Evolutionary conservation across 305 asterid genomes (phyloP), one percentile per base, ranked within the genome.

Genomic region (Stenogyne calaminthoides): DNA sequence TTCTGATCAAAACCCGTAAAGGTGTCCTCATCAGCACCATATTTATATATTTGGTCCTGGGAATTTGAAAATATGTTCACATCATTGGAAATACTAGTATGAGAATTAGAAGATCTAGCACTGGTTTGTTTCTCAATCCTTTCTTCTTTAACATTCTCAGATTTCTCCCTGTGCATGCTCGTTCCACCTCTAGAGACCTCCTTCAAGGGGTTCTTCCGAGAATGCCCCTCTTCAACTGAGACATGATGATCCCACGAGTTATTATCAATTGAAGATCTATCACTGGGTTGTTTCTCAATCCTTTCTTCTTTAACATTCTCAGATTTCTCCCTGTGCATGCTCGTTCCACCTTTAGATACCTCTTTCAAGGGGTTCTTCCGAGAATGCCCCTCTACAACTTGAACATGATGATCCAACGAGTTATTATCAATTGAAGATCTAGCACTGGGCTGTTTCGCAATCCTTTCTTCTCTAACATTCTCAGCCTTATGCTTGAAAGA

Each of bases 11-110:
- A 59, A 73, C 67, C 70, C 55, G 27, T 32, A 61, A 42, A 77
- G 22, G 77, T 68, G 55, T 81, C 84, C 22, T 71, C 77, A 49
- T 14, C 74, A 27, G 69, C 81, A 72, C 64, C 81, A 77, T 79
- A 64, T 29, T 51, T 72, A 73, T 58, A 69, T 15, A 46, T 74
- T 66, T 36, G 81, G 67, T 74, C 76, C 72, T 73, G 70, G 36
- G 86, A 80, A 59, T 69, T 73, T 22, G 86, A 69, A 74, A 64
- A 78, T 47, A 76, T 71, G 42, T 80, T 80, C 70, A 66, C 81
- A 65, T 70, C 78, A 47, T 67, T 78, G 44, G 68, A 79, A 52
- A 67, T 44, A 68, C 70, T 74, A 40, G 88, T 76, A 80, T 46
- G 69, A 61, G 87, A 80, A 75, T 66, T 64, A 9, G 84, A 74